phyloP scores from a whole-genome alignment of 768 basidiomycete genomes.

The Lactifluus volemus region DNA sequence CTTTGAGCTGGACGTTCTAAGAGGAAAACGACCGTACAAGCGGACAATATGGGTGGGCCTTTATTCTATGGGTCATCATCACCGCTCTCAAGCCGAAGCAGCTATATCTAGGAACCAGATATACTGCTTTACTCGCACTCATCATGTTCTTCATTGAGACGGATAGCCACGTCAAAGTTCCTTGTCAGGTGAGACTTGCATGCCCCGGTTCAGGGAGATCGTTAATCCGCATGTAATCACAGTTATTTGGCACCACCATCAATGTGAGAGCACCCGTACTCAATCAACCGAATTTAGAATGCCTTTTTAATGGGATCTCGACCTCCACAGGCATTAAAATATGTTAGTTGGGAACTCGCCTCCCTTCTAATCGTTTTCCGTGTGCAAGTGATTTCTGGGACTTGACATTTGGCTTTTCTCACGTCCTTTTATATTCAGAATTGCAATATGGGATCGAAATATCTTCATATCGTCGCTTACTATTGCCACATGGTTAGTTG shows the following conservation, averaged over 20 bases:
- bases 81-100: not conserved
- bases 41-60: too few relatives aligned
- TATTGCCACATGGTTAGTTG: not conserved
- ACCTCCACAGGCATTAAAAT: not conserved
- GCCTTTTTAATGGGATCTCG: too few relatives aligned
- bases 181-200: not conserved
- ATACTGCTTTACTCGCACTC: not conserved
- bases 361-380: not conserved
- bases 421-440: not conserved
- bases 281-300: not conserved
- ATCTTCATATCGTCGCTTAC: not conserved
- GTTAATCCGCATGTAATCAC: too few relatives aligned
- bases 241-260: too few relatives aligned
- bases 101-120: slow-evolving; percentile 8
- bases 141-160: not conserved
- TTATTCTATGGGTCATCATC: too few relatives aligned
- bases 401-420: not conserved
- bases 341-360: not conserved
- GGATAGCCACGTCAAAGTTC: not conserved
- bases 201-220: not conserved
- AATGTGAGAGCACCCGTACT: not conserved
- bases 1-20: too few relatives aligned
- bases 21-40: too few relatives aligned
- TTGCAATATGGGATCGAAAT: not conserved
- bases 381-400: not conserved